phyloP scores from a whole-genome alignment of 1,284 basidiomycete genomes.

The Leccinum subfulvum region DNA sequence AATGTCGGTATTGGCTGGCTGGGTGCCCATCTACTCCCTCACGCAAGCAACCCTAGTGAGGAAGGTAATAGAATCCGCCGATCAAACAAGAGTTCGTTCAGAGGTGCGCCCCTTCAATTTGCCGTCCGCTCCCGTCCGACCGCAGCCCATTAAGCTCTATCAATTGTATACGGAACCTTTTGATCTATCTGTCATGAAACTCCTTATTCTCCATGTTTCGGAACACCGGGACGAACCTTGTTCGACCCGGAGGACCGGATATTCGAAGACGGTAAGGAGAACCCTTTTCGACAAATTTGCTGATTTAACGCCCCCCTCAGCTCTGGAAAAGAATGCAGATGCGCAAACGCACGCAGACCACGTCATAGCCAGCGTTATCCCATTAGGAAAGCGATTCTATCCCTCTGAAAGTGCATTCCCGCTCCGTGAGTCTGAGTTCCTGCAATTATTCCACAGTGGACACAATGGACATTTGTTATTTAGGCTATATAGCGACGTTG shows the following conservation, averaged over 20 bases:
- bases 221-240: constrained; percentile 87
- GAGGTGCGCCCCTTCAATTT: constrained; percentile 50
- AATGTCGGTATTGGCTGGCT: constrained; percentile 57
- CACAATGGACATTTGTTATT: constrained; percentile 5
- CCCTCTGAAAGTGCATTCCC: constrained; percentile 91
- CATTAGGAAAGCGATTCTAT: constrained; percentile 82
- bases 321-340: constrained; percentile 49
- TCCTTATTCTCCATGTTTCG: constrained; percentile 91
- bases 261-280: constrained; percentile 68
- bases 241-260: constrained; percentile 78
- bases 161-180: constrained; percentile 87
- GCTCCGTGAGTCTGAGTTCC: constrained; percentile 53
- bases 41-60: constrained; percentile 56
- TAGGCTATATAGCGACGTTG: constrained; percentile 68
- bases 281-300: neutral
- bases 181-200: constrained; percentile 79
- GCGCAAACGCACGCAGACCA: constrained; percentile 55
- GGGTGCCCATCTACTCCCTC: constrained; percentile 37
- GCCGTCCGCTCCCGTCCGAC: too few relatives aligned
- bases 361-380: constrained; percentile 62
- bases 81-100: too few relatives aligned
- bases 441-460: neutral
- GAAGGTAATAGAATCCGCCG: too few relatives aligned
- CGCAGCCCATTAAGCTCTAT: constrained; percentile 79
- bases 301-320: constrained; percentile 30